Evolutionary conservation across 169 alveolate species (phyloP).

Genomic region (Eimeria falciformis): DNA sequence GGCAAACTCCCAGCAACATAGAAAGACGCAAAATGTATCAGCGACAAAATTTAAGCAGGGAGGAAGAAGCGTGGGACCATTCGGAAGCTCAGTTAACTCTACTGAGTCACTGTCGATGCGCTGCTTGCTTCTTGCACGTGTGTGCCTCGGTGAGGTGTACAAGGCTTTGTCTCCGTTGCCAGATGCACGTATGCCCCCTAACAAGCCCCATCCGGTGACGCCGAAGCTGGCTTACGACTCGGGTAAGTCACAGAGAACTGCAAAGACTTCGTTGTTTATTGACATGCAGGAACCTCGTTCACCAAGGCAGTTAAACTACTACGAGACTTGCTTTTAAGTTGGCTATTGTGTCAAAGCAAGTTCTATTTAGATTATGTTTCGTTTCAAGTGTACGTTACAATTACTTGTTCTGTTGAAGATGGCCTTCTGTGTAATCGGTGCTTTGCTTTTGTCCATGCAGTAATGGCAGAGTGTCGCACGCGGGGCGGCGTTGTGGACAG

Average conservation of each 20-base stretch:
- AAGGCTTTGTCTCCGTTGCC: slow-evolving; percentile 73
- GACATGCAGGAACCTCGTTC: no score
- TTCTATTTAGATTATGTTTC: no score
- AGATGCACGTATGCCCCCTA: slow-evolving; percentile 77
- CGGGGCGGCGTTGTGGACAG: slow-evolving; percentile 80
- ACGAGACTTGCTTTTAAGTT: no score
- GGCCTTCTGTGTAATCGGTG: no score
- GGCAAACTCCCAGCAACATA: slow-evolving; percentile 21
- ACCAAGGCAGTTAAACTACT: no score
- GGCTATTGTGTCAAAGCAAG: no score
- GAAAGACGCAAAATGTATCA: neutral
- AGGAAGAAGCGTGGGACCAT: neutral
- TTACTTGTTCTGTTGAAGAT: neutral
- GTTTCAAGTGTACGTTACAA: neutral
- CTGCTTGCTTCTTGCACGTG: slow-evolving; percentile 68
- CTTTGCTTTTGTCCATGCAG: slow-evolving; percentile 7
- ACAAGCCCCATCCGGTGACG: slow-evolving; percentile 34
- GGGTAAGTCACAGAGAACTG: slow-evolving; percentile 3
- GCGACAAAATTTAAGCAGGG: neutral
- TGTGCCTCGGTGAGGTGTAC: slow-evolving; percentile 73
- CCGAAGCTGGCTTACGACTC: slow-evolving; percentile 43
- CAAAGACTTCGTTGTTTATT: no score
- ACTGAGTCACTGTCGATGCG: slow-evolving; percentile 6
- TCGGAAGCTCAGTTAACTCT: neutral
- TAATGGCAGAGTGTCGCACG: slow-evolving; percentile 78